Conservation (phyloP, 306 rosid genomes). For the Cicer arietinum region DNA sequence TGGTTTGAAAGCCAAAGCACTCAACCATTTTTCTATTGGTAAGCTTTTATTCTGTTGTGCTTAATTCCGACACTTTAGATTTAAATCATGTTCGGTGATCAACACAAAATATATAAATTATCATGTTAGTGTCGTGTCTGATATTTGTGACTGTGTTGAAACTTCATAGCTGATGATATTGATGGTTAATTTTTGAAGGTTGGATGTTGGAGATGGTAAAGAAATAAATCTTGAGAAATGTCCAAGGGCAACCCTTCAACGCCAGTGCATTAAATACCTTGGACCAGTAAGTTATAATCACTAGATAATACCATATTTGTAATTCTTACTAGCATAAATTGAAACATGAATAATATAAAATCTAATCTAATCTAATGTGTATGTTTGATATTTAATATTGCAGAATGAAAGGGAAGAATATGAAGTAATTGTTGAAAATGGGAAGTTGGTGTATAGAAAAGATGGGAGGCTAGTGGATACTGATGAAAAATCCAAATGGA, state of each 20-base stretch:
- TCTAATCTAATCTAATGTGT: neutral
- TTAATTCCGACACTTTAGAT: neutral
- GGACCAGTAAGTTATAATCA: constrained; percentile 71
- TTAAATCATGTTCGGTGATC: too few relatives aligned
- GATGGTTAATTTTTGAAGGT: constrained; percentile 56
- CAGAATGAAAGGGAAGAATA: constrained; percentile 90
- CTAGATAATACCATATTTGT: neutral
- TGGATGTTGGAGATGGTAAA: constrained; percentile 95
- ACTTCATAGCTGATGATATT: constrained; percentile 1
- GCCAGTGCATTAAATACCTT: constrained; percentile 86
- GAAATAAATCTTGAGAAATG: constrained; percentile 77
- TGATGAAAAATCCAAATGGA: constrained; percentile 75
- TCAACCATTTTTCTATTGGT: constrained; percentile 99
- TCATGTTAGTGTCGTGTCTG: too few relatives aligned
- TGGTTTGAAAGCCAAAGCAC: constrained; percentile 88
- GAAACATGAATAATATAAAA: too few relatives aligned
- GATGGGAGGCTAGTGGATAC: constrained; percentile 67
- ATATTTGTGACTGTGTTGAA: too few relatives aligned
- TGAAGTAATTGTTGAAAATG: constrained; percentile 77
- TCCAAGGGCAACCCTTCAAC: constrained; percentile 66
- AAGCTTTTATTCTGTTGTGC: constrained; percentile 7
- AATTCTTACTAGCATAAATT: neutral
- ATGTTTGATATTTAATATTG: constrained; percentile 34
- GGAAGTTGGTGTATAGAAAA: constrained; percentile 63
- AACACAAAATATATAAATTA: too few relatives aligned